Evolutionary conservation across 306 rosid species (phyloP).

Genomic region (Canavalia gladiata): DNA sequence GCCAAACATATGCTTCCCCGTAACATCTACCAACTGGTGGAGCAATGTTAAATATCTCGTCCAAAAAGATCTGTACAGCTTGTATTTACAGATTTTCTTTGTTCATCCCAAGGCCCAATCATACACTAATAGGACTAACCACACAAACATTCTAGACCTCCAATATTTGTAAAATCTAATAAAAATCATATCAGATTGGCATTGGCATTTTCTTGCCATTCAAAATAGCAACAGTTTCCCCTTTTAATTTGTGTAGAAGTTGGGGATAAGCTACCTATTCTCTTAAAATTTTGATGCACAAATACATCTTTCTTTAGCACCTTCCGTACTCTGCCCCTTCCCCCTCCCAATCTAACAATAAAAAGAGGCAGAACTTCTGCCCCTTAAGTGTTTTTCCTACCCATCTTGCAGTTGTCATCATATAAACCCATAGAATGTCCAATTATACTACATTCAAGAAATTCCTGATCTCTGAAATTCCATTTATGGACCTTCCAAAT

Average conservation of each 20-base stretch:
- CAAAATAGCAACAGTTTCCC: slow-evolving; percentile 11
- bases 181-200: slow-evolving; percentile 33
- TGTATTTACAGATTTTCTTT: neutral
- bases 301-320: slow-evolving; percentile 9
- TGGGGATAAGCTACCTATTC: neutral
- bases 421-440: slow-evolving; percentile 8
- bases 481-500: neutral
- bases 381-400: neutral
- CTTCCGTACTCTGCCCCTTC: neutral
- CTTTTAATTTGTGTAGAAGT: slow-evolving; percentile 1
- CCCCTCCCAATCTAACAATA: neutral
- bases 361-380: slow-evolving; percentile 5
- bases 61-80: neutral
- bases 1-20: neutral
- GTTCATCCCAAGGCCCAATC: neutral
- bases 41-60: neutral
- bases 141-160: neutral
- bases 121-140: neutral
- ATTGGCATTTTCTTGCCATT: slow-evolving; percentile 17
- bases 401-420: slow-evolving; percentile 4
- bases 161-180: neutral
- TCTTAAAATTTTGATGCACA: neutral
- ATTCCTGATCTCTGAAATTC: neutral
- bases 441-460: neutral
- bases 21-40: slow-evolving; percentile 1